phyloP scores from a whole-genome alignment of 176 grass and related monocot species.

The Echinochloa phyllopogon region DNA sequence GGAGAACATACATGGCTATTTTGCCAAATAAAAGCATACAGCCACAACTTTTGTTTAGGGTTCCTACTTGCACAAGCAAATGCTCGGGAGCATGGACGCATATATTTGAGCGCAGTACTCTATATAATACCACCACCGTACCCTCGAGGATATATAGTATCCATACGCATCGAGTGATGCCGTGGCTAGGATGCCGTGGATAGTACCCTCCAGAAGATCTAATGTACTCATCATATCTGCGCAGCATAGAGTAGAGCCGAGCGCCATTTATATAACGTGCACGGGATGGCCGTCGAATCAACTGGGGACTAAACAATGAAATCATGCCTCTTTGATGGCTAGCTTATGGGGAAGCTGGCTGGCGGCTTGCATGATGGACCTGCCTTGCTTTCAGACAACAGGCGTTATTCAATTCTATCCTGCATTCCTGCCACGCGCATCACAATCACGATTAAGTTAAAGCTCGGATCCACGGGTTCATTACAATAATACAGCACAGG shows the following conservation, averaged over 20 bases:
- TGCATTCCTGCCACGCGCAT: neutral
- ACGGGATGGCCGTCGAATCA: neutral
- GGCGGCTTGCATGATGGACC: constrained; percentile 6
- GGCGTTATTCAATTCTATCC: constrained; percentile 14
- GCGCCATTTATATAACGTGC: neutral
- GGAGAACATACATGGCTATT: no score
- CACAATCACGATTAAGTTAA: constrained; percentile 14
- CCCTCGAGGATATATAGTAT: neutral
- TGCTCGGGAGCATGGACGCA: neutral
- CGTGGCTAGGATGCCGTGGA: no score
- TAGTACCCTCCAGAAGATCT: neutral
- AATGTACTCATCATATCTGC: neutral
- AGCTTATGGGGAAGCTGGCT: neutral
- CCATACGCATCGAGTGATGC: neutral
- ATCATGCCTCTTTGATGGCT: neutral
- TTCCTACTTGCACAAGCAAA: neutral
- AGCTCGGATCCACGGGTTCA: neutral
- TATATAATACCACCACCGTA: neutral
- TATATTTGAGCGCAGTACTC: neutral
- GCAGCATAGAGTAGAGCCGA: neutral
- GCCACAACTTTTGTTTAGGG: neutral
- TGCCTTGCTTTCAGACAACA: constrained; percentile 39
- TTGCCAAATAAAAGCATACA: neutral
- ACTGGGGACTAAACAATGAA: neutral
- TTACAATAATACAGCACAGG: neutral